These are phyloP conservation scores for Pelargonium australe DNA, from an alignment of 441 rosid genomes.

Conservation along the genomic window DNA sequence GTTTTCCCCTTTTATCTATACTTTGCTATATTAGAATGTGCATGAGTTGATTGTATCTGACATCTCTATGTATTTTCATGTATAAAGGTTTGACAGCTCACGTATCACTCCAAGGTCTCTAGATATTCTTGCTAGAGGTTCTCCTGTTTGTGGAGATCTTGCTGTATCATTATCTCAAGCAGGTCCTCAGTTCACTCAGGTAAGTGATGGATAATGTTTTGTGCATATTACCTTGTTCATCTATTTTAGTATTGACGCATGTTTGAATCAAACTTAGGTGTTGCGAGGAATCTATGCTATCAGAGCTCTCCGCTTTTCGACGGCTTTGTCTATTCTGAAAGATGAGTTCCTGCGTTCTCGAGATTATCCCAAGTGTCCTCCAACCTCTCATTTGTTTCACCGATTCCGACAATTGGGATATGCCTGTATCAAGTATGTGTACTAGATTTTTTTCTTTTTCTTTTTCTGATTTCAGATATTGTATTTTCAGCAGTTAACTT, in stretches of 20 bases:
- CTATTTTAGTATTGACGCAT: slow-evolving; percentile 27
- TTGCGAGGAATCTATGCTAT: slow-evolving; percentile 80
- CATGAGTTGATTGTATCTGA: slow-evolving; percentile 27
- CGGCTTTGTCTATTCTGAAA: slow-evolving; percentile 86
- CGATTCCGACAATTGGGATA: slow-evolving; percentile 91
- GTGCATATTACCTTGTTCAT: slow-evolving; percentile 13
- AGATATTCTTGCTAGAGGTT: slow-evolving; percentile 79
- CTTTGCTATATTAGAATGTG: background rate
- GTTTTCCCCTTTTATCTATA: background rate
- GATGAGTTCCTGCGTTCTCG: slow-evolving; percentile 94
- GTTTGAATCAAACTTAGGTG: slow-evolving; percentile 43
- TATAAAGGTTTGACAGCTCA: slow-evolving; percentile 87
- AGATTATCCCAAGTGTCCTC: slow-evolving; percentile 97
- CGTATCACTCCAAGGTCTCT: slow-evolving; percentile 93
- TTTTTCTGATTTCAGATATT: background rate
- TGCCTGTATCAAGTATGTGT: slow-evolving; percentile 84
- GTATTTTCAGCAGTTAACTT: background rate
- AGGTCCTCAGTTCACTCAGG: slow-evolving; percentile 98
- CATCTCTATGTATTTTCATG: slow-evolving; percentile 20
- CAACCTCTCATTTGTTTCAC: slow-evolving; percentile 88
- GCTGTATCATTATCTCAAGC: slow-evolving; percentile 95
- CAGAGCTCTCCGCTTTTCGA: slow-evolving; percentile 89
- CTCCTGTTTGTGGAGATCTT: slow-evolving; percentile 96
- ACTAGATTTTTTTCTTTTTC: background rate
- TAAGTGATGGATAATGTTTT: slow-evolving; percentile 27